Evolutionary conservation across 306 rosid genomes (phyloP).

Genomic region (Cicer judaicum): DNA sequence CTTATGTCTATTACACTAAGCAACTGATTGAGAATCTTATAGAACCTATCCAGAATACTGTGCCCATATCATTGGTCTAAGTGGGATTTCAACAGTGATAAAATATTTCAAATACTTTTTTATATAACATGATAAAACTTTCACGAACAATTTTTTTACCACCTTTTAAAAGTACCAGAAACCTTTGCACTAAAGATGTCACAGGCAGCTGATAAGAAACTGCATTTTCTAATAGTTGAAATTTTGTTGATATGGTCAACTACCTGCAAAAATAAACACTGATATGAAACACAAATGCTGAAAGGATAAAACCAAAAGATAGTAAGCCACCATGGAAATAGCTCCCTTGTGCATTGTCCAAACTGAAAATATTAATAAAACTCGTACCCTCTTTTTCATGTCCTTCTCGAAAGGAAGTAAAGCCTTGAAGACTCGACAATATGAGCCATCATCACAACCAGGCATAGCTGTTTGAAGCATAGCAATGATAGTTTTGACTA

Average conservation of each 20-base stretch:
- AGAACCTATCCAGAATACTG: not conserved
- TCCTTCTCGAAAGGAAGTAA: slow-evolving; percentile 86
- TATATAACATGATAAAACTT: slow-evolving; percentile 25
- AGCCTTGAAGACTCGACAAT: slow-evolving; percentile 82
- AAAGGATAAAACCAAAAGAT: slow-evolving; percentile 37
- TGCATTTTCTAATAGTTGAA: slow-evolving; percentile 73
- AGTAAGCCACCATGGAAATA: slow-evolving; percentile 28
- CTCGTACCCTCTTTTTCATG: slow-evolving; percentile 72
- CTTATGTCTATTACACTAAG: not conserved
- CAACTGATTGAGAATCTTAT: not conserved
- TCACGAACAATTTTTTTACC: slow-evolving; percentile 5
- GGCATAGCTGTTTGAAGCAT: slow-evolving; percentile 79
- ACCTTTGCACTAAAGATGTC: slow-evolving; percentile 86
- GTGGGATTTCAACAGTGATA: slow-evolving; percentile 4
- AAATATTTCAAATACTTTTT: not conserved
- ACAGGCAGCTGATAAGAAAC: slow-evolving; percentile 73
- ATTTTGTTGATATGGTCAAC: slow-evolving; percentile 82
- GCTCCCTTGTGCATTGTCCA: slow-evolving; percentile 20
- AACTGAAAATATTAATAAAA: slow-evolving; percentile 42
- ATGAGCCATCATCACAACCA: slow-evolving; percentile 75
- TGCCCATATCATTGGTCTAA: not conserved
- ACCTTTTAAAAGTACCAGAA: slow-evolving; percentile 93
- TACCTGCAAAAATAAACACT: slow-evolving; percentile 60
- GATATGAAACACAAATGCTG: slow-evolving; percentile 14
- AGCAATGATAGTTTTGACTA: slow-evolving; percentile 79